These are phyloP conservation scores for Hygrophorus pudorinus DNA, from an alignment of 768 basidiomycete genomes.

Conservation along the genomic window DNA sequence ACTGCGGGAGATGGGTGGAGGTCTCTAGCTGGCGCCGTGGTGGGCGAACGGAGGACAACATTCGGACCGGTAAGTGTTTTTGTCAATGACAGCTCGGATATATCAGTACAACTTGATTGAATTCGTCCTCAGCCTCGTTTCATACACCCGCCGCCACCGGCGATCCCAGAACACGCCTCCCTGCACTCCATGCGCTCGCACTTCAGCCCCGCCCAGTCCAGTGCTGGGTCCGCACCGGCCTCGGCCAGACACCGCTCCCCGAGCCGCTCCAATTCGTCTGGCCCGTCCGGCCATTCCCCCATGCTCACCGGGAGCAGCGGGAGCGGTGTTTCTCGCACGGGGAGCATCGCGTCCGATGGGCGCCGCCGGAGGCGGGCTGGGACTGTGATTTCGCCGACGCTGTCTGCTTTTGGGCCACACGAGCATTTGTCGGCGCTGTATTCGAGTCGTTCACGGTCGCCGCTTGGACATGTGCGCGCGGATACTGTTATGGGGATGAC, in stretches of 20 bases:
- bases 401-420: constrained; percentile 38
- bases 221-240: constrained; percentile 44
- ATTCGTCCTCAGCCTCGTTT: constrained; percentile 30
- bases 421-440: constrained; percentile 9
- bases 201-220: constrained; percentile 36
- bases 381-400: constrained; percentile 32
- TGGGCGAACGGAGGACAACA: constrained; percentile 35
- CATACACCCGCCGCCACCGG: constrained; percentile 27
- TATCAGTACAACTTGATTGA: constrained; percentile 6
- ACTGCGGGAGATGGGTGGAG: constrained; percentile 53
- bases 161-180: constrained; percentile 54
- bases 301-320: constrained; percentile 27
- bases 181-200: constrained; percentile 55
- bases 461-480: neutral
- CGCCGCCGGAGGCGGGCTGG: constrained; percentile 21
- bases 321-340: constrained; percentile 31
- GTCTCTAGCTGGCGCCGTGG: constrained; percentile 25
- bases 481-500: constrained; percentile 4
- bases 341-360: constrained; percentile 48
- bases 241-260: constrained; percentile 29
- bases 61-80: constrained; percentile 50
- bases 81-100: neutral
- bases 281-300: constrained; percentile 37
- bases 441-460: constrained; percentile 9
- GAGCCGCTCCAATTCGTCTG: constrained; percentile 45